Evolutionary conservation across 2,329 filamentous ascomycete genomes (phyloP).

Genomic region (Zasmidium citrigriseum): DNA sequence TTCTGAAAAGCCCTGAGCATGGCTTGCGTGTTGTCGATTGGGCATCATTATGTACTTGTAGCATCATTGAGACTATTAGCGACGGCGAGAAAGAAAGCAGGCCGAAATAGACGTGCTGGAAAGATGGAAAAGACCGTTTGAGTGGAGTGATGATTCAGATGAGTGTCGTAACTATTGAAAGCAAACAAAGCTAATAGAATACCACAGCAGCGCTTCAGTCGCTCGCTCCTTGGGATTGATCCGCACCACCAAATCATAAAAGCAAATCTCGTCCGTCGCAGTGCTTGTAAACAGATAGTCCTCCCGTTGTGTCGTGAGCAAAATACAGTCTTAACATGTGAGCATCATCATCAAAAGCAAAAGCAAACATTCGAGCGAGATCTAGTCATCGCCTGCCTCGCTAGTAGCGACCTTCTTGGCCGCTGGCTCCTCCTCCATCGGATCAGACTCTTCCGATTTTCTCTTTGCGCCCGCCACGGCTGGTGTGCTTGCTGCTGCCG

Average conservation of each 20-base stretch:
- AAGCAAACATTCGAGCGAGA: background rate
- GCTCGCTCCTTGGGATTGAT: too few relatives aligned
- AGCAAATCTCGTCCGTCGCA: background rate
- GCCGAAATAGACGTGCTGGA: background rate
- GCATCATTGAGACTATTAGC: background rate
- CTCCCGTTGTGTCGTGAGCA: background rate
- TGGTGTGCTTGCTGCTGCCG: constrained; percentile 4
- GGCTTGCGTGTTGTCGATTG: background rate
- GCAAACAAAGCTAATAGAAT: too few relatives aligned
- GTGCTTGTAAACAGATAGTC: background rate
- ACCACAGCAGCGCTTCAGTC: too few relatives aligned
- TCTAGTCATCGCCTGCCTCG: constrained; percentile 1
- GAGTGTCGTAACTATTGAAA: too few relatives aligned
- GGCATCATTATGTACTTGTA: background rate
- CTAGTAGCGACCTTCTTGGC: constrained; percentile 22
- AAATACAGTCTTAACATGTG: too few relatives aligned
- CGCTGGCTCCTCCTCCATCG: constrained; percentile 12
- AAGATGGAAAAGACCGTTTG: too few relatives aligned
- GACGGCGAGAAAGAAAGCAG: background rate
- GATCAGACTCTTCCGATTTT: constrained; percentile 28
- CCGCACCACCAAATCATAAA: too few relatives aligned
- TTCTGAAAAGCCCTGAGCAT: too few relatives aligned
- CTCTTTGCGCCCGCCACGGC: constrained; percentile 32
- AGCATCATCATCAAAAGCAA: too few relatives aligned
- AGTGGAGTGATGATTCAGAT: too few relatives aligned